phyloP scores from a whole-genome alignment of 2,329 filamentous ascomycete species.

The Penicillium corylophilum region DNA sequence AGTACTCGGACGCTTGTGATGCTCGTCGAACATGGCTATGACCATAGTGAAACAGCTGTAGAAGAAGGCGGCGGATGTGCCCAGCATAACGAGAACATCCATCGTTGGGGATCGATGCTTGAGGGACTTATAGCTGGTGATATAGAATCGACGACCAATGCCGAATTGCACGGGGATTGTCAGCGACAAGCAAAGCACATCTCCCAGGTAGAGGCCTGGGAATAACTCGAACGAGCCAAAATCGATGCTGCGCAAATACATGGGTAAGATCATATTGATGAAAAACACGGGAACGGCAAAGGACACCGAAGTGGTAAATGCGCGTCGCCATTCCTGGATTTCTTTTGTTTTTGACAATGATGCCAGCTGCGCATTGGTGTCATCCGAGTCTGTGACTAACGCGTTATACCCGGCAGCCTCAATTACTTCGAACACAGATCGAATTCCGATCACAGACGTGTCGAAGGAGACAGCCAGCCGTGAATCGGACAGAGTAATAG shows the following conservation, averaged over 20 bases:
- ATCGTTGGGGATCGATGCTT: slow-evolving; percentile 92
- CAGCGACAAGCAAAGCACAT: slow-evolving; percentile 76
- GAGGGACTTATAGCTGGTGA: slow-evolving; percentile 88
- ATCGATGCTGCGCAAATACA: slow-evolving; percentile 73
- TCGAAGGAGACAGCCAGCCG: slow-evolving; percentile 73
- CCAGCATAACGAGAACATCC: slow-evolving; percentile 93
- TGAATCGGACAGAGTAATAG: slow-evolving; percentile 70
- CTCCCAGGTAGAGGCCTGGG: slow-evolving; percentile 81
- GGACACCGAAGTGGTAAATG: slow-evolving; percentile 71
- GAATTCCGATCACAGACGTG: slow-evolving; percentile 70
- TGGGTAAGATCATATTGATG: slow-evolving; percentile 90
- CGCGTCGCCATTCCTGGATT: slow-evolving; percentile 85
- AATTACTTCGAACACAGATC: slow-evolving; percentile 76
- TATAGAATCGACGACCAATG: slow-evolving; percentile 90
- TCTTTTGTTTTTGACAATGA: slow-evolving; percentile 95
- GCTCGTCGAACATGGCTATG: slow-evolving; percentile 71
- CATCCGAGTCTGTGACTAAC: slow-evolving; percentile 83
- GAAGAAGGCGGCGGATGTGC: slow-evolving; percentile 93
- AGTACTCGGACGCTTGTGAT: slow-evolving; percentile 78
- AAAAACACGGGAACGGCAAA: slow-evolving; percentile 91
- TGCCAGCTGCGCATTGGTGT: slow-evolving; percentile 95
- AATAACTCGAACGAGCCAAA: slow-evolving; percentile 68
- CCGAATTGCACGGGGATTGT: slow-evolving; percentile 96
- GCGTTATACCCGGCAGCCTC: slow-evolving; percentile 86
- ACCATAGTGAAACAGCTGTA: slow-evolving; percentile 88